Percentiles rank a stretch among this genome's conserved stretches.
Conservation (phyloP, 2,329 filamentous ascomycete species). For the Neofusicoccum sp. region DNA sequence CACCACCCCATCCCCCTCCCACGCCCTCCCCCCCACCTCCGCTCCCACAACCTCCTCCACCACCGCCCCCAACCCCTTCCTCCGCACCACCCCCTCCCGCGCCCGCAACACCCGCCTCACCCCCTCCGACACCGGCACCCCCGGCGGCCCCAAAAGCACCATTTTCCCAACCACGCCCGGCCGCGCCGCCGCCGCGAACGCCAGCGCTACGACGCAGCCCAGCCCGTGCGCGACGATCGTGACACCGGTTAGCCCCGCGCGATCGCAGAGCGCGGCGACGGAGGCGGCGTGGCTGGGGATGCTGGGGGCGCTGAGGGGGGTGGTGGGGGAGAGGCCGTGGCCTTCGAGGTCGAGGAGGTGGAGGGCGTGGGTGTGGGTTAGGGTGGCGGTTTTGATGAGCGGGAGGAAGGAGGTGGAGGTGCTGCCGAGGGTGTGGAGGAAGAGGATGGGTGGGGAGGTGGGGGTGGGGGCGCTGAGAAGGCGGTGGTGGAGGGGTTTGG, state of each 20-base stretch:
- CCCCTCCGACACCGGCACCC: constrained; percentile 45
- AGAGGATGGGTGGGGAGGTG: constrained; percentile 22
- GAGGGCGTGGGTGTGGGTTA: constrained; percentile 36
- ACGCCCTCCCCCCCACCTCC: constrained; percentile 41
- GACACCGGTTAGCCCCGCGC: constrained; percentile 39
- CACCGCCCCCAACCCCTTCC: constrained; percentile 34
- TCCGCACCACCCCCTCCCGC: constrained; percentile 26
- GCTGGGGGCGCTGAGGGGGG: not conserved
- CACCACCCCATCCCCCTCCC: constrained; percentile 40
- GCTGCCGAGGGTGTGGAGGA: too few species aligned
- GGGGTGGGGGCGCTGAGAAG: constrained; percentile 43
- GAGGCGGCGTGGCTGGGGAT: not conserved
- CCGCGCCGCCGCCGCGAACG: constrained; percentile 39
- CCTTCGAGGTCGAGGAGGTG: constrained; percentile 54
- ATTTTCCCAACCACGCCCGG: constrained; percentile 44
- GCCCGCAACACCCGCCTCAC: constrained; percentile 41
- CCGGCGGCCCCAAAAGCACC: constrained; percentile 49
- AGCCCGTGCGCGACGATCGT: constrained; percentile 54
- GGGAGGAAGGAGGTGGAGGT: too few species aligned
- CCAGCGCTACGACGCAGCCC: constrained; percentile 50
- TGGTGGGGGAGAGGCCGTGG: constrained; percentile 54
- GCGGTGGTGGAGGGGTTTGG: not conserved
- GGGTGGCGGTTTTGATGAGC: too few species aligned
- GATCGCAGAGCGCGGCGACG: not conserved
- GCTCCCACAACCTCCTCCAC: constrained; percentile 41